A percentile compares a stretch with the other conserved stretches of the same genome.
These are phyloP conservation scores for Fusarium abutilonis DNA, from an alignment of 2,329 filamentous ascomycete species.

Conservation along the genomic window DNA sequence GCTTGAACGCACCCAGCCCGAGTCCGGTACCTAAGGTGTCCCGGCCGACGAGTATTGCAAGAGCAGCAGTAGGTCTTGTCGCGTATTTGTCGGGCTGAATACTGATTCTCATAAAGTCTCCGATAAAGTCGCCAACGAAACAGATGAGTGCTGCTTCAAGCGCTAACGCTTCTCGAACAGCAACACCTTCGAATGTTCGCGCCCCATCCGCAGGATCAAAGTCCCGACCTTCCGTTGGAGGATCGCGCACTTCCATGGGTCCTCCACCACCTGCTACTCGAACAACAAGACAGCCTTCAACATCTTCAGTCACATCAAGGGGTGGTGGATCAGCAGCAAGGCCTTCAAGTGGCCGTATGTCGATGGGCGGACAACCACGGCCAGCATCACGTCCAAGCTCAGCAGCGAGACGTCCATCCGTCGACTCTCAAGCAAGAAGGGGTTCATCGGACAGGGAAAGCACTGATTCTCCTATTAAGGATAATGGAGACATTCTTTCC, in stretches of 20 bases:
- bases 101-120: constrained; percentile 64
- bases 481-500: constrained; percentile 61
- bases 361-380: constrained; percentile 52
- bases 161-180: constrained; percentile 68
- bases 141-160: constrained; percentile 69
- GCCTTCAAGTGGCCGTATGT: constrained; percentile 55
- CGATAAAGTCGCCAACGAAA: constrained; percentile 83
- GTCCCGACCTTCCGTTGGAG: constrained; percentile 65
- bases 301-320: constrained; percentile 53
- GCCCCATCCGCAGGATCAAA: constrained; percentile 58
- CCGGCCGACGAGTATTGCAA: constrained; percentile 65
- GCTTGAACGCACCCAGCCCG: constrained; percentile 76
- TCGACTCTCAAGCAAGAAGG: constrained; percentile 57
- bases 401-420: constrained; percentile 56
- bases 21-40: constrained; percentile 70
- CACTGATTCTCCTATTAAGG: constrained; percentile 58
- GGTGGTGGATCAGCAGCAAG: constrained; percentile 49
- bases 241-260: constrained; percentile 71
- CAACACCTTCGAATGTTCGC: constrained; percentile 68
- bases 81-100: constrained; percentile 7
- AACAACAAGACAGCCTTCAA: constrained; percentile 57
- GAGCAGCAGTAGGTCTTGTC: constrained; percentile 55
- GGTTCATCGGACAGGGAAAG: constrained; percentile 54
- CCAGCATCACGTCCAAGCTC: constrained; percentile 51
- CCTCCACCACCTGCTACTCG: constrained; percentile 63